Evolutionary conservation across 345 rosid species (phyloP), one percentile per base, ranked within the genome.

Genomic region (Lumnitzera racemosa): DNA sequence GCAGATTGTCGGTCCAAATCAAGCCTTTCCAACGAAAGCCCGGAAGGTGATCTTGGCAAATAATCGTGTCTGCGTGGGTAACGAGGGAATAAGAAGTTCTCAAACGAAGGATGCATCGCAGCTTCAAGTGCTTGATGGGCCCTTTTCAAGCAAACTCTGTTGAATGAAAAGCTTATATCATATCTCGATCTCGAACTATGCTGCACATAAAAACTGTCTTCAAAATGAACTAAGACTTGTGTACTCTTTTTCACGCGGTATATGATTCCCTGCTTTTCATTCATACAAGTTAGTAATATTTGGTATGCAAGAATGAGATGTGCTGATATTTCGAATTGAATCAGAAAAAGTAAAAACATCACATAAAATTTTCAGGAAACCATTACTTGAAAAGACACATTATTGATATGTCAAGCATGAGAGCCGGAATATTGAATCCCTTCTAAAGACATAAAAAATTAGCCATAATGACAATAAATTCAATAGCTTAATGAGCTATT

Each of bases 81-180:
- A 53, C 63, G 14, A 15, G 83, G 83, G 58, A 79, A 79, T 25
- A 67, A 25, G 58, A 64, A 74, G 41, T 58, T 72, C 54, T 27
- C 15, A 47, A 74, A 56, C 17, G 47, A 52, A 63, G 71, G 63
- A 63, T 53, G 57, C 0, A 77, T 53, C 9, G 62, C 72, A 11
- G 76, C 75, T 67, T 72, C 61, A n/a, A 74, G 52, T 15, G 81
- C 84, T 57, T 76, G 72, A 58, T 72, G 78, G 55, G 73, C 75
- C 58, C 79, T 67, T 51, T 74, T 74, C 23, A 72, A 57, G 64
- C 70, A 74, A 15, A 70, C 78, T 70, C 80, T 69, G 64, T 72
- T 78, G 64, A 72, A 75, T 29, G 82, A 78, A 77, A 74, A 74
- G 65, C 72, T 66, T 55, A 78, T 61, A 49, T 78, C 69, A 36